phyloP scores from a whole-genome alignment of 306 rosid species.

The Medicago lupulina region DNA sequence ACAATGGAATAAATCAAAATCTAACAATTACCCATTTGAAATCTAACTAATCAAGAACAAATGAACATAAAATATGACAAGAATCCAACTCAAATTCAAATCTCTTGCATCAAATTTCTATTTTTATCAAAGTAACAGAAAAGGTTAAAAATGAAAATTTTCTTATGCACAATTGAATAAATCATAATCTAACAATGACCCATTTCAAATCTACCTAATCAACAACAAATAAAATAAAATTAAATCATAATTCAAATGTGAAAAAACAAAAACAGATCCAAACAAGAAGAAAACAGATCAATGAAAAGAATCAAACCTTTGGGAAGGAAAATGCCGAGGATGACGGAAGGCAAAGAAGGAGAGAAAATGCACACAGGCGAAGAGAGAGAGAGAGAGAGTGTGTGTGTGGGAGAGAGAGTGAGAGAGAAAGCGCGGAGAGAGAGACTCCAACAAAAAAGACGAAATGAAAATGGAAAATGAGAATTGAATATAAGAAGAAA shows the following conservation, averaged over 20 bases:
- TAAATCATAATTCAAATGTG: conserved; percentile 6
- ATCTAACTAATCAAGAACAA: conserved; percentile 11
- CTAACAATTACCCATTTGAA: conserved; percentile 29
- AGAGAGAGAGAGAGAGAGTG: conserved; percentile 21
- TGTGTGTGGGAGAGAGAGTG: background rate
- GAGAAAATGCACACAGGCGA: conserved; percentile 35
- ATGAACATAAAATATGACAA: no score
- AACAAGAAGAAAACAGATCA: conserved; percentile 20
- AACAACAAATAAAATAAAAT: background rate
- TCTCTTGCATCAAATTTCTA: no score
- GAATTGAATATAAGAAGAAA: conserved; percentile 48
- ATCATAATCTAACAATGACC: conserved; percentile 32
- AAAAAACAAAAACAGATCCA: conserved; percentile 47
- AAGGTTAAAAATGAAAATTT: background rate
- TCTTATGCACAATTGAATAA: background rate
- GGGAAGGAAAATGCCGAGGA: conserved; percentile 48
- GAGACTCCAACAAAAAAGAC: conserved; percentile 26
- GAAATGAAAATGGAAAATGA: conserved; percentile 42
- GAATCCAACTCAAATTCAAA: no score
- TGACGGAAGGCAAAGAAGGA: conserved; percentile 50
- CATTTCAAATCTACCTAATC: conserved; percentile 29
- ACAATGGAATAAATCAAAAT: conserved; percentile 33
- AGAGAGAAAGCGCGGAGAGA: background rate
- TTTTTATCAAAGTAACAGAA: no score
- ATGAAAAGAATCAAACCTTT: conserved; percentile 51